phyloP scores from a whole-genome alignment of 805 yeast genomes.

The Candida vartiovaarae region DNA sequence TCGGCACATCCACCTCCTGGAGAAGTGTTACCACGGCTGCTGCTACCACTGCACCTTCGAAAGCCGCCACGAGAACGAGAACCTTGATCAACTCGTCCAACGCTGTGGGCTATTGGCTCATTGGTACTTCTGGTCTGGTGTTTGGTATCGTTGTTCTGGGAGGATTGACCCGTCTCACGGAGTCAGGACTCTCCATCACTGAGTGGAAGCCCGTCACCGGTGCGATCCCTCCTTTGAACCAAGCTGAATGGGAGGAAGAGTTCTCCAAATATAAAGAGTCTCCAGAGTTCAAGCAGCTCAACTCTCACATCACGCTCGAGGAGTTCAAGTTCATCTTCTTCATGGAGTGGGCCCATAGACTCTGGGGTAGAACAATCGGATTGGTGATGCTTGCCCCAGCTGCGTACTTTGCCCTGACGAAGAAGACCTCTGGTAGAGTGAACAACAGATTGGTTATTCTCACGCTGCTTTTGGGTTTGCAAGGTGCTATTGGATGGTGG shows the following conservation, averaged over 20 bases:
- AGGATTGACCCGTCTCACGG: constrained; percentile 91
- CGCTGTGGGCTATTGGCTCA: constrained; percentile 77
- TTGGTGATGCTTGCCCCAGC: constrained; percentile 79
- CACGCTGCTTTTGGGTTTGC: constrained; percentile 76
- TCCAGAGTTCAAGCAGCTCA: constrained; percentile 87
- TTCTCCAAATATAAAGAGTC: constrained; percentile 74
- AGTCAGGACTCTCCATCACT: constrained; percentile 91
- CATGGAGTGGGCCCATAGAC: constrained; percentile 97
- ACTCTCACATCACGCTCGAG: constrained; percentile 81
- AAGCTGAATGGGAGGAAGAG: constrained; percentile 80
- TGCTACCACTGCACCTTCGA: constrained; percentile 1
- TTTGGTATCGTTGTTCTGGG: constrained; percentile 96
- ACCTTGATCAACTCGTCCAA: constrained; percentile 30
- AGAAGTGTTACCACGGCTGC: neutral
- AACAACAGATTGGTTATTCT: constrained; percentile 65
- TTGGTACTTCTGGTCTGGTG: constrained; percentile 81
- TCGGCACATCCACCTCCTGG: constrained; percentile 7
- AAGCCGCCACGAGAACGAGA: constrained; percentile 12
- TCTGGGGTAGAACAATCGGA: constrained; percentile 90
- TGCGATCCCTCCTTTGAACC: constrained; percentile 76
- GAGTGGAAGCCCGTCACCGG: constrained; percentile 99
- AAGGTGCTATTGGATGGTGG: constrained; percentile 99
- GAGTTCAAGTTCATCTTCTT: constrained; percentile 92
- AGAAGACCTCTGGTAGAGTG: constrained; percentile 59
- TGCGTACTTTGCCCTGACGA: constrained; percentile 62